Evolutionary conservation across 805 yeast genomes (phyloP), one percentile per base, ranked within the genome.

Genomic region (Candida takata): DNA sequence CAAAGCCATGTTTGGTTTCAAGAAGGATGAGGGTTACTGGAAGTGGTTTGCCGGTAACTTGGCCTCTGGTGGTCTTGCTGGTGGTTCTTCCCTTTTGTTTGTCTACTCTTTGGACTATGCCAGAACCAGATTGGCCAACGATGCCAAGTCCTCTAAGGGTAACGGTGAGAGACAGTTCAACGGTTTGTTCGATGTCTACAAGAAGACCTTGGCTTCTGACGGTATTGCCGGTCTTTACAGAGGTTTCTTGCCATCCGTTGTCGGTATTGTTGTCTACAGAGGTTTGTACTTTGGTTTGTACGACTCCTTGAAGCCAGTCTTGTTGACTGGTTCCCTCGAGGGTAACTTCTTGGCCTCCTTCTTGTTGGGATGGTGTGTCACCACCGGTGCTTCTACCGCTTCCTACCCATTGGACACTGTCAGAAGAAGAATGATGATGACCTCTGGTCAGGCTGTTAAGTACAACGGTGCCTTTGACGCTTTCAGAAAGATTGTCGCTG

Each of bases 351-450:
- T 82, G 54, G 96, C 96, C 60, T 82, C 96, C 60, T 87, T 87
- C 95, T 67, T 80, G 61, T 78, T 87, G 67, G 97, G 97, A 72
- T 87, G 97, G 97, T 76, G 78, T 69, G 96, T 87, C 62, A 87
- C 97, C 70, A 87, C 95, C 54, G 95, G 87, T 81, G 95, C 97
- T 62, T 88, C 96, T 58, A 86, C 96, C 54, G 95, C 95, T 66
- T 86, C 96, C 65, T 87, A 87, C 83, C 97, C 97, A 79, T 84
- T 88, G 71, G 97, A 87, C 74, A 87, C 97, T 64, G 87, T 87
- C 65, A 88, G 97, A 83, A 86, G 97, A 84, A 86, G 97, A 84
- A 87, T 87, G 97, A 87, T 87, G 97, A 87, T 87, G 97, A 87
- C 97, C 58, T 88, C 97, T 56, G 97, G 97, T 71, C 95, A 86